Conservation (phyloP, 2,329 filamentous ascomycete genomes). For the Trichoderma endophyticum region DNA sequence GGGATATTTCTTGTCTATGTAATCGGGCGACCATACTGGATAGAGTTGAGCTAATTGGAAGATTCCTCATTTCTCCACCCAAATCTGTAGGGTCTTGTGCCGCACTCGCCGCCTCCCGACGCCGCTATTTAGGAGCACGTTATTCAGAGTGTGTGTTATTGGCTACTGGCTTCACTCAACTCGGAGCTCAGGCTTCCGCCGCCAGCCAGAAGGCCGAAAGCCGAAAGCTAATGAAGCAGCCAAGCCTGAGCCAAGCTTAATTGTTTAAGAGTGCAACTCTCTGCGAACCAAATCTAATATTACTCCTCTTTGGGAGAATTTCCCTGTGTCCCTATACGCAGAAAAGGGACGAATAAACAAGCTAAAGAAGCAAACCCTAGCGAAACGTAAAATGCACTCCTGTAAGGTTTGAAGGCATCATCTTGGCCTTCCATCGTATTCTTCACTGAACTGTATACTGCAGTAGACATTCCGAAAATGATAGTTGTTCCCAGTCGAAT, state of each 20-base stretch:
- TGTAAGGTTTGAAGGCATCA: neutral
- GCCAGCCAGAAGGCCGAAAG: neutral
- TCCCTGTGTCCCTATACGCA: neutral
- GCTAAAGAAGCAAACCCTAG: neutral
- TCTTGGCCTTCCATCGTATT: neutral
- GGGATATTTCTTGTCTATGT: neutral
- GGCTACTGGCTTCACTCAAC: neutral
- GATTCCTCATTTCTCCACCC: neutral
- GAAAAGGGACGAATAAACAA: neutral
- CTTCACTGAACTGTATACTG: neutral
- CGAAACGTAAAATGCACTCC: slow-evolving; percentile 1
- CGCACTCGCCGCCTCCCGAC: neutral
- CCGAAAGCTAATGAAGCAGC: neutral
- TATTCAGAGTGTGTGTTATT: neutral
- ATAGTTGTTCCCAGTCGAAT: neutral
- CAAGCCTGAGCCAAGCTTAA: neutral
- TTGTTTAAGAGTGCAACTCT: neutral
- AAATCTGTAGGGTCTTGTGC: neutral
- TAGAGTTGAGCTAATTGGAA: neutral
- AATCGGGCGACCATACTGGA: slow-evolving; percentile 1
- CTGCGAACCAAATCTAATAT: neutral
- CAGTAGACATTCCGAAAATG: neutral
- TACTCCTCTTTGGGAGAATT: neutral
- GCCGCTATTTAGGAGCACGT: neutral
- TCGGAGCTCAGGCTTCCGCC: neutral